A percentile compares a stretch with the other conserved stretches of the same genome.
Evolutionary conservation across 441 rosid species (phyloP).

Genomic region (Syzygium malaccense): DNA sequence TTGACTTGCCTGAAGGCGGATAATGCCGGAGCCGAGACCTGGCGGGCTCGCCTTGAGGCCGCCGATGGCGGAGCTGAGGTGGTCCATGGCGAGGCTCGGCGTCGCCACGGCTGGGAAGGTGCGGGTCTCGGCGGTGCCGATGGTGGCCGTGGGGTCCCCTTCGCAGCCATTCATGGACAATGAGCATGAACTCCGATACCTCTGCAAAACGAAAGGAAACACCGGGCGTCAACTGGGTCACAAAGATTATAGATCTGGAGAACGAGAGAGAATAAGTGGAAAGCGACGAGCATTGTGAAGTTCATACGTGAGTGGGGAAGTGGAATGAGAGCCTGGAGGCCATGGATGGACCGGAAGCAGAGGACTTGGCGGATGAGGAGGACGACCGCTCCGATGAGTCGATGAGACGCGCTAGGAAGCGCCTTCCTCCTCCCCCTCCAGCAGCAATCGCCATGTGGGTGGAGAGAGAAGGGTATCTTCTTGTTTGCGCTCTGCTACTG

Average conservation of each 20-base stretch:
- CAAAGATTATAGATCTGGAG: neutral
- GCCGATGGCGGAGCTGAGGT: constrained; percentile 39
- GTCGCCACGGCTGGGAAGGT: constrained; percentile 40
- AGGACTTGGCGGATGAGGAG: neutral
- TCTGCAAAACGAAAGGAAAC: constrained; percentile 14
- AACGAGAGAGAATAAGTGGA: neutral
- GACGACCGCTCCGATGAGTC: neutral
- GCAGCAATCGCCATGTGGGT: neutral
- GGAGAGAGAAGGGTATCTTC: neutral
- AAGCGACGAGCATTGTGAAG: neutral
- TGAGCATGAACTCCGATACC: constrained; percentile 17
- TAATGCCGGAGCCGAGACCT: constrained; percentile 43
- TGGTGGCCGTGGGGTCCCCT: constrained; percentile 33
- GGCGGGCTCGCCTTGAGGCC: constrained; percentile 51
- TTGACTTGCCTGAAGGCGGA: constrained; percentile 62
- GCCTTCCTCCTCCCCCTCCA: neutral
- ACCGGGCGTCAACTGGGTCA: neutral
- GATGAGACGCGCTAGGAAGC: neutral
- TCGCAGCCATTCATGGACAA: constrained; percentile 75
- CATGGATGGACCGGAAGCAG: neutral
- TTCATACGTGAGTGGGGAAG: neutral
- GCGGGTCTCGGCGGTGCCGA: constrained; percentile 46
- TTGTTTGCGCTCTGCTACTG: neutral
- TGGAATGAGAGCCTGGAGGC: neutral
- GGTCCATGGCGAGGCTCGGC: constrained; percentile 48